Conservation (phyloP, 179 eudicot species). For the Nepenthes alata region DNA sequence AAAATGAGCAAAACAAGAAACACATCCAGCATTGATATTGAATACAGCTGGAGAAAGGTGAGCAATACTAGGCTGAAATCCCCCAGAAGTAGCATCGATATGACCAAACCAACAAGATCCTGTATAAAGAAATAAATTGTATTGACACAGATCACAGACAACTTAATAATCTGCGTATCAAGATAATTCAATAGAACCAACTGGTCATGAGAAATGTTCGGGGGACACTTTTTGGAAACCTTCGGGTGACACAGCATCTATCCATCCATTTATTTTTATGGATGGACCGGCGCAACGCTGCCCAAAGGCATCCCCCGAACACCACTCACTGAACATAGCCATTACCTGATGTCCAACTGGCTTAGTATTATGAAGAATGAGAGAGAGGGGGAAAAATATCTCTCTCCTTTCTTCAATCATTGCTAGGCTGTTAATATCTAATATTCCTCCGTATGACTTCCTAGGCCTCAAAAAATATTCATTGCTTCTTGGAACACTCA, state of each 20-base stretch:
- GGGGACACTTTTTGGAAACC: too few relatives aligned
- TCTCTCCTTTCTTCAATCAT: conserved; percentile 49
- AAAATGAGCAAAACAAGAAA: conserved; percentile 56
- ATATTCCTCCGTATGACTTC: conserved; percentile 42
- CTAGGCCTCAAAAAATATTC: conserved; percentile 37
- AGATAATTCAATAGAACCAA: too few relatives aligned
- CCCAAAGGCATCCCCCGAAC: neutral
- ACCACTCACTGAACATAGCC: neutral
- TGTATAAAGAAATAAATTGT: conserved; percentile 22
- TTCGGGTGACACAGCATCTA: too few relatives aligned
- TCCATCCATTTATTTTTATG: too few relatives aligned
- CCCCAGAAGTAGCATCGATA: conserved; percentile 72
- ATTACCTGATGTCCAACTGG: conserved; percentile 95
- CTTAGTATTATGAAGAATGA: conserved; percentile 64
- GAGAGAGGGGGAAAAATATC: conserved; percentile 57
- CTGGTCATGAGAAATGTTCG: too few relatives aligned
- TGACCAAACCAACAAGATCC: conserved; percentile 97
- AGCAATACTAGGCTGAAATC: conserved; percentile 94
- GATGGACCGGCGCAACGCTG: neutral
- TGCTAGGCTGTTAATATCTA: conserved; percentile 43
- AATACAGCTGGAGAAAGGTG: conserved; percentile 83
- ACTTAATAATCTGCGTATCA: too few relatives aligned
- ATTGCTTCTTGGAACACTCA: conserved; percentile 15
- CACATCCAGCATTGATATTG: conserved; percentile 67
- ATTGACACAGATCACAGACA: too few relatives aligned